Base-by-base conservation (phyloP, 2,329 filamentous ascomycete genomes). In the Simplicillium aogashimaense region DNA sequence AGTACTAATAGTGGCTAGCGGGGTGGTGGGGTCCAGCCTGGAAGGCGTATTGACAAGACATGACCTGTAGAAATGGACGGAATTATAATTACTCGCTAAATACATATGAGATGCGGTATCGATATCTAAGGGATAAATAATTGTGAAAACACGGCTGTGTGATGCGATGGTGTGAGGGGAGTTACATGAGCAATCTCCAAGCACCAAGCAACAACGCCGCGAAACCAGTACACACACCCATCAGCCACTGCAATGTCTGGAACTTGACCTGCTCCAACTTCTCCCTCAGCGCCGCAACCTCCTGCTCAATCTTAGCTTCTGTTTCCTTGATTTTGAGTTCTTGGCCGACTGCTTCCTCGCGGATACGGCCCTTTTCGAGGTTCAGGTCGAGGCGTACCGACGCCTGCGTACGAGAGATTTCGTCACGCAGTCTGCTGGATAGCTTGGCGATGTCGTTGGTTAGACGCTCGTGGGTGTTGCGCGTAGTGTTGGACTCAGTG, bases 241-340 rank as follows among this genome's bases (percentile, higher is more conserved):
- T 95, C 50, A 98, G 68, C 92, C 92, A 98, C 70, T 98, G 92
- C 60, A 98, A 64, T 29, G 92, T 97, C 57, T 88, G 87, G 65
- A 97, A 97, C 72, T 98, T 98, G 61, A 98, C 92, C 50, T 87
- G 85, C 67, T 98, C 92, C 36, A 98, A 72, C 65, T 94, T 83
- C 69, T 97, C 92, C 50, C 87, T 72, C 56, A 98, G 61, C 28
- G 84, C 83, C 32, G 90, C 90, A 40, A 92, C 88, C 69, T 97
- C 92, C 66, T 97, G 90, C 69, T 98, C 92, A 54, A 98, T 97
- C 64, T 94, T 82, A 43, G 89, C 95, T 68, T 98, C 92, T 11
- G 92, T 97, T 74, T 98, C 92, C 69, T 95, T 95, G 55, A 98
- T 87, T 69, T 95, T 94, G 64, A 98, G 78, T 63, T 98, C 92